Evolutionary conservation across 495 filamentous ascomycete species (phyloP).

Genomic region (Penicillium chermesinum): DNA sequence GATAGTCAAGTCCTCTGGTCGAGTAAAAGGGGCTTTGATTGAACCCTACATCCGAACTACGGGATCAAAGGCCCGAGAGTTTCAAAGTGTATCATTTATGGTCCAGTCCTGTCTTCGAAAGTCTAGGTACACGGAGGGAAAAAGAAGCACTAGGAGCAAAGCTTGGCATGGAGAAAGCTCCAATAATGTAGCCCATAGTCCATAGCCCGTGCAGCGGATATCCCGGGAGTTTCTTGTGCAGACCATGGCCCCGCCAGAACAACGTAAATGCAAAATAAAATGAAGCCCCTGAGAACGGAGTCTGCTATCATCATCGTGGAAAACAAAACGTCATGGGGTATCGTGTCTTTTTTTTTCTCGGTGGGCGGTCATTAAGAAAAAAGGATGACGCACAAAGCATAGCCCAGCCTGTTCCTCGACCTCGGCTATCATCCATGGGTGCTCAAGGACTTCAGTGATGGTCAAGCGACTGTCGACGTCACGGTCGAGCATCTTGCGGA

Average conservation of each 20-base stretch:
- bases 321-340: constrained; percentile 31
- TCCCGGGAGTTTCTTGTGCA: constrained; percentile 3
- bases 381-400: neutral
- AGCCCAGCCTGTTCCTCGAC: constrained; percentile 14
- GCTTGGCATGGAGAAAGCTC: neutral
- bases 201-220: constrained; percentile 4
- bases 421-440: constrained; percentile 84
- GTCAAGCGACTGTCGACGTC: constrained; percentile 75
- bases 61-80: neutral
- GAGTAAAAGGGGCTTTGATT: too few relatives aligned
- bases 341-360: constrained; percentile 24
- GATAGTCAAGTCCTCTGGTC: too few relatives aligned
- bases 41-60: too few relatives aligned
- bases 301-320: constrained; percentile 11
- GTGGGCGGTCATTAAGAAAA: constrained; percentile 11
- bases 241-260: neutral
- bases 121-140: neutral
- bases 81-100: neutral
- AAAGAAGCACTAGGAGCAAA: neutral
- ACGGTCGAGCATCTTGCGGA: constrained; percentile 84
- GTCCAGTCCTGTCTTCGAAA: neutral
- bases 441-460: constrained; percentile 79
- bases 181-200: neutral
- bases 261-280: neutral
- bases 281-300: neutral